Percentiles rank a stretch among this genome's conserved stretches.
These are phyloP conservation scores for Evernia prunastri DNA, from an alignment of 495 filamentous ascomycete genomes.

Conservation along the genomic window DNA sequence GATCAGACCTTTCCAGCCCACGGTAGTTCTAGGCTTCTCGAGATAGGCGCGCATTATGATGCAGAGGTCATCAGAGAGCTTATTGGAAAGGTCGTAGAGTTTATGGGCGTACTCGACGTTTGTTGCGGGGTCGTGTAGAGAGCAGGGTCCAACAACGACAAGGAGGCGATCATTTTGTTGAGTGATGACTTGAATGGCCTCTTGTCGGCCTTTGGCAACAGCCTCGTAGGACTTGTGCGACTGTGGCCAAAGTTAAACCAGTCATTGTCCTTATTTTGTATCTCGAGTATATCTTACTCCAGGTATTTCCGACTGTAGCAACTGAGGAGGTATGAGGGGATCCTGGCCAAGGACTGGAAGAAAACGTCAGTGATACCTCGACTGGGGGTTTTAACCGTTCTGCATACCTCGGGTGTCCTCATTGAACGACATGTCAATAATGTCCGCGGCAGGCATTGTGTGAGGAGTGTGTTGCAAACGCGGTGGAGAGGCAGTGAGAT, in stretches of 20 bases:
- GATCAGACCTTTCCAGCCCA: slow-evolving; percentile 98
- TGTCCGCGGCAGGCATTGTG: slow-evolving; percentile 46
- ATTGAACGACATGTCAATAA: slow-evolving; percentile 36
- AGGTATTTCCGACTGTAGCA: slow-evolving; percentile 84
- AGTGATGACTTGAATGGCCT: slow-evolving; percentile 70
- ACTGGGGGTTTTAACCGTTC: not conserved
- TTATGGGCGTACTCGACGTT: slow-evolving; percentile 91
- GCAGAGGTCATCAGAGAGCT: slow-evolving; percentile 80
- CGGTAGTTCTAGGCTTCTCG: slow-evolving; percentile 96
- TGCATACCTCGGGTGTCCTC: slow-evolving; percentile 50
- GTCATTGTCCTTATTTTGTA: not conserved
- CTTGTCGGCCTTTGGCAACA: slow-evolving; percentile 72
- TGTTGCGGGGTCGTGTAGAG: slow-evolving; percentile 89
- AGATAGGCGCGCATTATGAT: slow-evolving; percentile 98
- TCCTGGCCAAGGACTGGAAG: slow-evolving; percentile 84
- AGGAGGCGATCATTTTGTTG: slow-evolving; percentile 73
- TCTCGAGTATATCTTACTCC: slow-evolving; percentile 51
- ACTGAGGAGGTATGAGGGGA: slow-evolving; percentile 81
- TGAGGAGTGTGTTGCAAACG: not conserved
- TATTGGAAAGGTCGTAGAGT: slow-evolving; percentile 74
- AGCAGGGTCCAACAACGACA: slow-evolving; percentile 93
- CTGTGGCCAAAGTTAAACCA: slow-evolving; percentile 37
- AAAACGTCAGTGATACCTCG: slow-evolving; percentile 9
- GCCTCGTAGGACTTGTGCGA: slow-evolving; percentile 69
- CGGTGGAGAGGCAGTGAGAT: not conserved